These are phyloP conservation scores for Biancaea sappan DNA, from an alignment of 306 rosid species.

Conservation along the genomic window DNA sequence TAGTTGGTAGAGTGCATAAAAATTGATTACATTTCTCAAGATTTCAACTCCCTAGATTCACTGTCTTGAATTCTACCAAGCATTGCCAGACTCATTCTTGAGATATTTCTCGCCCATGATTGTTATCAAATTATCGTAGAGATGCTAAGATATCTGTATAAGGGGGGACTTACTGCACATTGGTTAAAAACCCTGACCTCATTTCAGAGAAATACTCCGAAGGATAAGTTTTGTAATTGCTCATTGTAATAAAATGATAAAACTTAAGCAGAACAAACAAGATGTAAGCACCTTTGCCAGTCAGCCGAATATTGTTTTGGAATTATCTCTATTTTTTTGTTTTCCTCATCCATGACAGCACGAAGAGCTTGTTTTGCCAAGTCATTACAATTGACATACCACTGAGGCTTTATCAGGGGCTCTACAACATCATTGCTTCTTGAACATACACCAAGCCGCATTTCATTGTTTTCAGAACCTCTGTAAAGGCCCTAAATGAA, in stretches of 20 bases:
- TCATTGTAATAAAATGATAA: not conserved
- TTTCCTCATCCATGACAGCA: slow-evolving; percentile 72
- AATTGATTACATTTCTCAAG: slow-evolving; percentile 1
- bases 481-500: slow-evolving; percentile 71
- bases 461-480: slow-evolving; percentile 86
- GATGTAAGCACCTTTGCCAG: slow-evolving; percentile 64
- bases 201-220: not conserved
- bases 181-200: slow-evolving; percentile 26
- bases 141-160: not conserved
- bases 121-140: not conserved
- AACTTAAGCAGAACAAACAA: slow-evolving; percentile 25
- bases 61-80: slow-evolving; percentile 11
- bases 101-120: slow-evolving; percentile 13
- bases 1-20: not conserved
- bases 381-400: slow-evolving; percentile 79
- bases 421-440: slow-evolving; percentile 94
- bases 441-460: slow-evolving; percentile 93
- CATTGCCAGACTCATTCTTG: slow-evolving; percentile 5
- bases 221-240: slow-evolving; percentile 9
- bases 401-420: slow-evolving; percentile 93
- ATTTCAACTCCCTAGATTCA: slow-evolving; percentile 1
- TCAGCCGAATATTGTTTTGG: slow-evolving; percentile 90
- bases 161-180: not conserved
- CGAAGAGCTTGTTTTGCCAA: slow-evolving; percentile 74
- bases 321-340: slow-evolving; percentile 62